Base-by-base conservation (phyloP, 1,139 yeast genomes). In the Magnusiomyces magnusii region DNA sequence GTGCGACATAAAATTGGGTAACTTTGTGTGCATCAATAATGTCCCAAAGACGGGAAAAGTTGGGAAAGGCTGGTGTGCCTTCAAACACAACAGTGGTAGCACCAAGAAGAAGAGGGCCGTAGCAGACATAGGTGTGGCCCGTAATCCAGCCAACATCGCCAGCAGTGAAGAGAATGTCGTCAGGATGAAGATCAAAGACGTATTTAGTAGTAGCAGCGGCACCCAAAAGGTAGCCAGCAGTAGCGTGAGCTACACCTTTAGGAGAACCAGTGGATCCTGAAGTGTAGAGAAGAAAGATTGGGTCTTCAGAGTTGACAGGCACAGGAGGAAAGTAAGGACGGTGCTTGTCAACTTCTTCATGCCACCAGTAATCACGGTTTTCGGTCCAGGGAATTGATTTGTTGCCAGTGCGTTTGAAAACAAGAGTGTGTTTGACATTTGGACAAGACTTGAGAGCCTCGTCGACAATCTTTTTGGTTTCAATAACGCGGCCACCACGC, bases 81-180 rank as follows among this genome's bases (percentile, higher is more conserved):
- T 93, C 99, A 70, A 93, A 93, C 62, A 93, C 90, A 64, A 93
- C 84, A 42, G 97, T 85, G 58, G 98, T 87, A 60, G 90, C 85
- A 74, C 99, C 99, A 60, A 90, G 79, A 57, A 84, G 75, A 69
- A 93, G 82, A 60, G 99, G 98, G 64, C 98, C 98, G 73, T 93
- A 93, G 63, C 92, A 79, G 44, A 96, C 97, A 71, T 93, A 93
- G 47, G 98, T 87, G 76, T 93, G 99, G 68, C 99, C 99, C 50
- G 99, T 93, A 72, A 93, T 93, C 99, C 99, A 93, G 73, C 99
- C 99, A 58, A 93, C 96, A 75, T 93, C 99, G 73, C 98, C 98
- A 58, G 98, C 97, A 57, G 98, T 92, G 80, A 93, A 93, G 63
- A 93, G 79, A 58, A 87, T 81, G 74, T 93, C 99, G 68, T 87